Base-by-base conservation (phyloP, 169 alveolate genomes). In the Cryptosporidium sp. region DNA sequence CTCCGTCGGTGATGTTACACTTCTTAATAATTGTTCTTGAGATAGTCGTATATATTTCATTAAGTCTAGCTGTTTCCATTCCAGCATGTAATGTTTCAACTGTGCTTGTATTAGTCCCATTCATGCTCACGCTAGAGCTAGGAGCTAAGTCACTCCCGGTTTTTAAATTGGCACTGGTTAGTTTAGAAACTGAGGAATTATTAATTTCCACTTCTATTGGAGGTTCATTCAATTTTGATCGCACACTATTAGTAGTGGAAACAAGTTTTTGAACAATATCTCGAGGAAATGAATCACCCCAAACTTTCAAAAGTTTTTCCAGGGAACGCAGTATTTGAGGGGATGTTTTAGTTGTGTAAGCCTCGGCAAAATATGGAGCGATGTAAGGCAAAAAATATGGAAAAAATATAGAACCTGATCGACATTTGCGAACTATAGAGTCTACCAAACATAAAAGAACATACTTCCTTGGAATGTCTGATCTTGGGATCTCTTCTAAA, bases 281-380 rank as follows among this genome's bases (percentile, higher is more conserved):
- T 35, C 31, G 51, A 26, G 89, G 89, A 33, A 80, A 80, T 1
- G 89, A 80, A 37, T 59, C 75, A 12, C 55, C 23, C 89, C 89
- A 80, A 6, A 80, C 89, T 43, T 80, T 80, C 8, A 80, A 50
- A 12, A 80, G 89, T 16, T 80, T 80, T 80, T 80, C 89, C 10
- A 80, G 48, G 21, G 89, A 80, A 43, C 89, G 89, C 14, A 80
- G 45, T 18, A 80, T 80, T 21, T 80, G 73, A 62, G 89, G 61
- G 2, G 89, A 43, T 12, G 89, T 80, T 45, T 80, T 80, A 14
- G 51, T 39, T 37, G 89, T 80, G 59, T 80, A 80, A 45, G 89
- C 89, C n/a, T 80, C 89, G 23, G 89, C 89, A 62, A 80, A 80
- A 45, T 80, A 80, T 80, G 89, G 89, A 43, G 89, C 89, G 31